phyloP scores from a whole-genome alignment of 805 yeast species.

The Saturnispora hagleri region DNA sequence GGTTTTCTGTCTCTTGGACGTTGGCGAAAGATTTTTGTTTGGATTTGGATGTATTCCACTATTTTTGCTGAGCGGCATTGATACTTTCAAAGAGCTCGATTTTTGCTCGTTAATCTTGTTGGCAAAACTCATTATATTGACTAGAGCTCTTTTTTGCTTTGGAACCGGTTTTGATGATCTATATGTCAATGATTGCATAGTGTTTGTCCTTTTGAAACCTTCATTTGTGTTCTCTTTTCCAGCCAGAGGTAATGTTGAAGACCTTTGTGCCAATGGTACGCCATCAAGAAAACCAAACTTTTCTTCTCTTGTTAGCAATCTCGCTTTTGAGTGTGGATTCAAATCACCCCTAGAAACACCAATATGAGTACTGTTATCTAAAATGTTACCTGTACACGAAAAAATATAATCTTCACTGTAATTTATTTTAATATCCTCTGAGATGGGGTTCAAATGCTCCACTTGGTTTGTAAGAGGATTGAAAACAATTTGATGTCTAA shows the following conservation, averaged over 20 bases:
- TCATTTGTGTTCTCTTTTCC: not conserved
- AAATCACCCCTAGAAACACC: constrained; percentile 55
- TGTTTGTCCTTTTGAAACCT: not conserved
- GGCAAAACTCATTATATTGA: not conserved
- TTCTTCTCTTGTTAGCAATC: constrained; percentile 40
- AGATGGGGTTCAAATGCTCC: constrained; percentile 52
- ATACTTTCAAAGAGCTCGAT: not conserved
- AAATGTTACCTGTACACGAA: constrained; percentile 38
- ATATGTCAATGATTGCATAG: constrained; percentile 1
- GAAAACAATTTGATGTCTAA: constrained; percentile 78
- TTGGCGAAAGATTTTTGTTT: constrained; percentile 15
- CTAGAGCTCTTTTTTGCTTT: not conserved
- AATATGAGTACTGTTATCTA: constrained; percentile 39
- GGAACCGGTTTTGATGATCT: constrained; percentile 3
- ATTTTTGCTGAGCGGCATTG: not conserved
- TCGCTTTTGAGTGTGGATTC: constrained; percentile 51
- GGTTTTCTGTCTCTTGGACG: constrained; percentile 21
- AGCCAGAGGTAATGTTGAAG: constrained; percentile 5
- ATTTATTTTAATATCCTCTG: constrained; percentile 30
- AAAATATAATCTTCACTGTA: constrained; percentile 16
- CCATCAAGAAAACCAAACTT: constrained; percentile 15
- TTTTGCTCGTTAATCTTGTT: constrained; percentile 2
- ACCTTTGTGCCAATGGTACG: constrained; percentile 1
- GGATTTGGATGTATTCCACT: not conserved
- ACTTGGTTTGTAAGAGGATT: constrained; percentile 46